phyloP scores from a whole-genome alignment of 768 basidiomycete species.

The Omphalotus guepiniiformis region DNA sequence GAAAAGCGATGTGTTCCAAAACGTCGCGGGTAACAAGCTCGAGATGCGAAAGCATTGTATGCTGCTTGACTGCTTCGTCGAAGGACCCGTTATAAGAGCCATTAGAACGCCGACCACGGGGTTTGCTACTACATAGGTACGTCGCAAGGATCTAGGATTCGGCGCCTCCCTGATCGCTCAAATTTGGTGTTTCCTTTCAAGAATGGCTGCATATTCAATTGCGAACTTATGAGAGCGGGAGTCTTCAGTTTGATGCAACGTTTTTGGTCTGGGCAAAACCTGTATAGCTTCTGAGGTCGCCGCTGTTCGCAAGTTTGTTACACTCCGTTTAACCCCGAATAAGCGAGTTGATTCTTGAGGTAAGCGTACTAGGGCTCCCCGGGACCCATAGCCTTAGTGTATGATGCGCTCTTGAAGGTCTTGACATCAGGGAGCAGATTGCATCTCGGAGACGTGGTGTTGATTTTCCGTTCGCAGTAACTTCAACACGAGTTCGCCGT shows the following conservation, averaged over 20 bases:
- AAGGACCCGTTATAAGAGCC: constrained; percentile 14
- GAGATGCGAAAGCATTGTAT: constrained; percentile 40
- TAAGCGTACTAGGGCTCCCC: too few relatives aligned
- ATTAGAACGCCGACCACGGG: constrained; percentile 12
- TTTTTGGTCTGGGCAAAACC: not conserved
- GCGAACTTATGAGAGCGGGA: too few relatives aligned
- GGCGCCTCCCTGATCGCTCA: constrained; percentile 1
- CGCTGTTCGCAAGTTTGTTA: too few relatives aligned
- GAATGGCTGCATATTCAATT: too few relatives aligned
- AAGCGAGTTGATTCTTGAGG: not conserved
- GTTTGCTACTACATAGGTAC: not conserved
- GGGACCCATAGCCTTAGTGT: too few relatives aligned
- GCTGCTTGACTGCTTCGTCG: not conserved
- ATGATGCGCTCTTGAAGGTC: too few relatives aligned
- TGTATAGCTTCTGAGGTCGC: not conserved
- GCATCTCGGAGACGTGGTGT: too few relatives aligned
- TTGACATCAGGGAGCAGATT: too few relatives aligned
- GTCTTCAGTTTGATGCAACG: not conserved
- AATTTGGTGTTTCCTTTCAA: too few relatives aligned
- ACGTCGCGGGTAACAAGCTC: constrained; percentile 52
- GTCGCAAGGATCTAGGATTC: constrained; percentile 1
- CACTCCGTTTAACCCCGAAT: constrained; percentile 5
- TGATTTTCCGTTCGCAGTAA: too few relatives aligned
- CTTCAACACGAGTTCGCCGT: too few relatives aligned
- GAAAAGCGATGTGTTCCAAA: constrained; percentile 50